Base-by-base conservation (phyloP, 1,284 basidiomycete species). In the Moesziomyces antarcticus region DNA sequence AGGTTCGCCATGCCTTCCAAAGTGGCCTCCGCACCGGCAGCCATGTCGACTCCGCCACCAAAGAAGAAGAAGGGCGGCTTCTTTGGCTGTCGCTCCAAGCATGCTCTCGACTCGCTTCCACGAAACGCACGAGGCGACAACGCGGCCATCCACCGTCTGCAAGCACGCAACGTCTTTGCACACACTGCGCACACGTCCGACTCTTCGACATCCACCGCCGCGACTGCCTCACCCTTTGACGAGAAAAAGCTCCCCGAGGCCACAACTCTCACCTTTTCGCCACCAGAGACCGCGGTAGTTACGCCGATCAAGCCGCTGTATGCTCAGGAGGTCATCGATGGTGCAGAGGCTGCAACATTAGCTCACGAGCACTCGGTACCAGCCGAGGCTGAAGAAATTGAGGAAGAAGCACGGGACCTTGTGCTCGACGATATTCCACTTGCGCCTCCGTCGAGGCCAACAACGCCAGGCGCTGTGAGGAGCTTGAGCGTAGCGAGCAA, bases 81-180 rank as follows among this genome's bases (percentile, higher is more conserved):
- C 60, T 73, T 73, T 45, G 70, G 73, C 24, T 76, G 73, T 43
- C 56, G 66, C 11, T 76, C 73, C 24, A 65, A 73, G 27, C 48
- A 56, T 21, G 73, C 73, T 6, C 71, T 76, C 47, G 73, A 76
- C 40, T 76, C 73, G 3, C 52, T 76, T 1, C 73, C 73, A 0
- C 55, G 73, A 16, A 61, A 69, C 21, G 66, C 70, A 10, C 52
- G 73, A 30, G 73, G 73, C 16, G 48, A 56, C 37, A 57, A 59
- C 5, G 73, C 73, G 0, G 73, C 73, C 16, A 66, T 76, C 27
- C 43, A 73, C 27, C 63, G 66, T 11, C 59, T 76, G 16, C 61
- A 76, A 27, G 69, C 70, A 11, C 64, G 51, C 8, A 45, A 63
- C 21, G 40, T 62, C 52, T 75, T 75, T 43, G 45, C 63, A 9